Percentiles rank a stretch among this genome's conserved stretches.
These are phyloP conservation scores for Coffea humblotiana DNA, from an alignment of 305 asterid species.

Conservation along the genomic window DNA sequence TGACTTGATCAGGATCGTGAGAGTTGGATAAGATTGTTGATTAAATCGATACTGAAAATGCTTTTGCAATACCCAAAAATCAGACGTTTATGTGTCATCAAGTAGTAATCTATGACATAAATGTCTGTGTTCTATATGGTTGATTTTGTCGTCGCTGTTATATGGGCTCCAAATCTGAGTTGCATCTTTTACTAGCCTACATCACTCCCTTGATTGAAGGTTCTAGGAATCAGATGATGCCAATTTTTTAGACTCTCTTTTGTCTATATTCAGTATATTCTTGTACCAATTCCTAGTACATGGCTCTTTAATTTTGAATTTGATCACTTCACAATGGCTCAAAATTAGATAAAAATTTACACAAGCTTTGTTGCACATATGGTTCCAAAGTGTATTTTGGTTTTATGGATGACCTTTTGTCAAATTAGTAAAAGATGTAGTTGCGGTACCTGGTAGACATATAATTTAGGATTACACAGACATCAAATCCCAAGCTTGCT, in stretches of 20 bases:
- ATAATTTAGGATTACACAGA: neutral
- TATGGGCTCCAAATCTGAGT: neutral
- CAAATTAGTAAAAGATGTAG: neutral
- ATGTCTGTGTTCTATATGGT: neutral
- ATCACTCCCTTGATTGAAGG: neutral
- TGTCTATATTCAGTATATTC: neutral
- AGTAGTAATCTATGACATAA: neutral
- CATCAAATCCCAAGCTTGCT: neutral
- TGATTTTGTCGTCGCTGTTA: neutral
- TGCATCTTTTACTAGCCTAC: neutral
- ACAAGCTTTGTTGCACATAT: neutral
- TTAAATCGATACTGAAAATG: neutral
- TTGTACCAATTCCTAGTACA: neutral
- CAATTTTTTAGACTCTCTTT: too few species aligned
- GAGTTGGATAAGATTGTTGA: neutral
- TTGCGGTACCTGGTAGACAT: neutral
- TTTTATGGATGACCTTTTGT: neutral
- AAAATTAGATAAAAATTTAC: neutral
- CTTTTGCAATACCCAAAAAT: neutral
- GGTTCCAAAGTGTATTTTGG: neutral
- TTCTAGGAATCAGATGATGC: neutral
- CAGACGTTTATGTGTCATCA: neutral
- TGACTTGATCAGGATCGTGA: neutral
- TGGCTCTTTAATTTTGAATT: neutral
- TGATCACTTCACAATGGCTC: neutral